Conservation (phyloP, 495 filamentous ascomycete genomes). For the Lasiosphaeria hispida region DNA sequence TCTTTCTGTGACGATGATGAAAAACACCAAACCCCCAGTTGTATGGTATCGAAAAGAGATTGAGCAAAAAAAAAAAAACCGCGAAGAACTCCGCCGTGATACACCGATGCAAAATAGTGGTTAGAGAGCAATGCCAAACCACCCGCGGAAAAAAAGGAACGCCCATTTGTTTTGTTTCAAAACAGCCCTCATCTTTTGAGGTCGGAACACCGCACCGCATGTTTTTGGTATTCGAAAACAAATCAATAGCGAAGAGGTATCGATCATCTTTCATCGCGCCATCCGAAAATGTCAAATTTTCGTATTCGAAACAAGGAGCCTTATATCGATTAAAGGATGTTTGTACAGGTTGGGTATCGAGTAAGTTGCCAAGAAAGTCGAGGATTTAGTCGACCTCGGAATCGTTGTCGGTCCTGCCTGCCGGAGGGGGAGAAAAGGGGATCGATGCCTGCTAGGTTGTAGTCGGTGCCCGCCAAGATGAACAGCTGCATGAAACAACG, state of each 20-base stretch:
- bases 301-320: constrained; percentile 26
- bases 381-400: constrained; percentile 31
- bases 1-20: constrained; percentile 28
- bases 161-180: constrained; percentile 28
- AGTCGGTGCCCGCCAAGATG: constrained; percentile 42
- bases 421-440: constrained; percentile 24
- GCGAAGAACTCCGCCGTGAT: constrained; percentile 34
- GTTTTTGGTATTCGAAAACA: constrained; percentile 24
- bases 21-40: constrained; percentile 24
- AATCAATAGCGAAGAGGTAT: constrained; percentile 34
- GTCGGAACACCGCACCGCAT: constrained; percentile 30
- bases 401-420: constrained; percentile 30
- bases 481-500: constrained; percentile 27
- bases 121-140: constrained; percentile 32
- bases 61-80: constrained; percentile 25
- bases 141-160: constrained; percentile 24
- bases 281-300: constrained; percentile 35
- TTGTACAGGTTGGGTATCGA: constrained; percentile 36
- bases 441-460: constrained; percentile 37
- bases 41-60: constrained; percentile 36
- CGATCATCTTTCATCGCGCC: constrained; percentile 38
- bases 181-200: constrained; percentile 33
- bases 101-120: constrained; percentile 37
- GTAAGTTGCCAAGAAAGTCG: constrained; percentile 26
- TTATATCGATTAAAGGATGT: constrained; percentile 35